Conservation (phyloP, 2,329 filamentous ascomycete species). For the Thelonectria blattea region DNA sequence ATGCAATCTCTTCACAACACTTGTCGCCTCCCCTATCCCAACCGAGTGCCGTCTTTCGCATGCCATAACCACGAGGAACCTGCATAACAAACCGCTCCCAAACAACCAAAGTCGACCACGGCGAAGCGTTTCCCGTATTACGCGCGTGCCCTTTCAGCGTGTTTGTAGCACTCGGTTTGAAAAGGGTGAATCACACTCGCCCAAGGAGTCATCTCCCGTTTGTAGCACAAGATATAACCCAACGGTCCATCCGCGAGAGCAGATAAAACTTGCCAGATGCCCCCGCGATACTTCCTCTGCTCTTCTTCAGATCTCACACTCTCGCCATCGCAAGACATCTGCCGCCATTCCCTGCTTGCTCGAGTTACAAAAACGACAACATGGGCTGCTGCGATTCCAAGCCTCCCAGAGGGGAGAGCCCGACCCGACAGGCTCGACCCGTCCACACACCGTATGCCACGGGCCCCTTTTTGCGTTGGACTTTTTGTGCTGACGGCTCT, state of each 20-base stretch:
- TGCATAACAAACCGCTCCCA: background rate
- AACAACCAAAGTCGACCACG: background rate
- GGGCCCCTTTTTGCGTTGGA: background rate
- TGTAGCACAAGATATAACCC: background rate
- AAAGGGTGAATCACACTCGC: background rate
- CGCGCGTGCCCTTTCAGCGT: background rate
- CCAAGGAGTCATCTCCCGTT: background rate
- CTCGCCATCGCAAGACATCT: background rate
- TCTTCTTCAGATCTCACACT: background rate
- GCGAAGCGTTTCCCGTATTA: background rate
- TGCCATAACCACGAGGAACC: background rate
- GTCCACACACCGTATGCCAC: background rate
- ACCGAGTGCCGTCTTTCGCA: background rate
- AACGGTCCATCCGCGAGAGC: background rate
- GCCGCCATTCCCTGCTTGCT: background rate
- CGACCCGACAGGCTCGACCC: background rate
- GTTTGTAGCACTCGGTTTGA: background rate
- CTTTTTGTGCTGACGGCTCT: background rate
- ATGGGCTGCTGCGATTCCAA: conserved; percentile 2
- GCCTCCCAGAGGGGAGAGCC: background rate
- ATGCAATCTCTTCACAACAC: too few species aligned
- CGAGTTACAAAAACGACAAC: background rate
- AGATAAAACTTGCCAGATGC: background rate
- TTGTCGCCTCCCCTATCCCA: too few species aligned
- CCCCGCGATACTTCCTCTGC: background rate